Percentiles rank a stretch among this genome's conserved stretches.
Evolutionary conservation across 2,329 filamentous ascomycete species (phyloP).

Genomic region (Ophiostoma sp.): DNA sequence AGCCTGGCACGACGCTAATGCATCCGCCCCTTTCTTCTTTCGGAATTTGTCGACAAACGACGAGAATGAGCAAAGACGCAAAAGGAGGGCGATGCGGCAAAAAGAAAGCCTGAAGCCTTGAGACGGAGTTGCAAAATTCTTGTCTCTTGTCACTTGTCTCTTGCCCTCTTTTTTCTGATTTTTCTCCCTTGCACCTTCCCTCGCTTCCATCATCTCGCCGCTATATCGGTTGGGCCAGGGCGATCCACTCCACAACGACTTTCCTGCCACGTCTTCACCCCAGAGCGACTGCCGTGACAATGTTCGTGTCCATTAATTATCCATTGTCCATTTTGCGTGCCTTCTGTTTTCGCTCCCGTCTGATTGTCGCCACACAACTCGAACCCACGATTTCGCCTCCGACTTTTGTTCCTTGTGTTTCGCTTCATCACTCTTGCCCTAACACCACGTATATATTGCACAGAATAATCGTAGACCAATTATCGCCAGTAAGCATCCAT

Average conservation of each 20-base stretch:
- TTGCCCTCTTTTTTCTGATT: background rate
- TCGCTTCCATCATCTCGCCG: background rate
- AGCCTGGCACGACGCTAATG: constrained; percentile 20
- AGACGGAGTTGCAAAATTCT: background rate
- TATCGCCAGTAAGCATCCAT: background rate
- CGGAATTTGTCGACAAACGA: constrained; percentile 24
- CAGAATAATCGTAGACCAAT: background rate
- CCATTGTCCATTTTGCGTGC: background rate
- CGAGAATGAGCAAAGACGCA: background rate
- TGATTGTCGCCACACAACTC: background rate
- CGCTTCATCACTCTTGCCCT: background rate
- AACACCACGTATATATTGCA: background rate
- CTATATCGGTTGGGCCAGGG: background rate
- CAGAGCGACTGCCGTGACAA: background rate
- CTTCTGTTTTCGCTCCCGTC: background rate
- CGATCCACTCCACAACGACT: background rate
- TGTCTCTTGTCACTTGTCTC: background rate
- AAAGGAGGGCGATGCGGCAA: background rate
- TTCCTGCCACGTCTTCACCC: background rate
- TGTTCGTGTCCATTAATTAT: background rate
- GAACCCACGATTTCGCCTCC: background rate
- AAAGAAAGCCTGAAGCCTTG: background rate
- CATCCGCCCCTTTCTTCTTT: constrained; percentile 16
- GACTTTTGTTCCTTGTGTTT: background rate
- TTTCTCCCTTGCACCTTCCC: background rate